Conservation (phyloP, 2,329 filamentous ascomycete genomes). For the Colletotrichum gloeosporioides region DNA sequence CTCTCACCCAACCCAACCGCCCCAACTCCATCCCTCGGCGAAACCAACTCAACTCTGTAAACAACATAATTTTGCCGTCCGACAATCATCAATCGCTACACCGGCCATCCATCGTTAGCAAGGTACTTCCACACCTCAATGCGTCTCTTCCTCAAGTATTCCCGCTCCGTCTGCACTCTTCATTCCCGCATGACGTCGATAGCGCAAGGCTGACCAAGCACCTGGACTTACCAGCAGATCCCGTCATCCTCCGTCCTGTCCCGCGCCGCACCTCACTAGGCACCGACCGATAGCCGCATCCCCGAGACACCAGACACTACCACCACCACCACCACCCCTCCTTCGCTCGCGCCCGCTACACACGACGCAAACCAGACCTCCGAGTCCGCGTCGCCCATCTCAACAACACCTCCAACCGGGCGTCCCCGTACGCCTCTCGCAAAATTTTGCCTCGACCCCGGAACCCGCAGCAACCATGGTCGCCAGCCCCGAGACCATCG, state of each 20-base stretch:
- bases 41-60: not conserved
- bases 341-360: not conserved
- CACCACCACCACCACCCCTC: not conserved
- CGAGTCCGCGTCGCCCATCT: not conserved
- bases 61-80: not conserved
- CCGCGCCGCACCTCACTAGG: not conserved
- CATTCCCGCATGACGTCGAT: conserved; percentile 9
- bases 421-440: not conserved
- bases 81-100: not conserved
- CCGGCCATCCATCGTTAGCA: not conserved
- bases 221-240: not conserved
- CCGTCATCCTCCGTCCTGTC: conserved; percentile 15
- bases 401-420: not conserved
- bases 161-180: not conserved
- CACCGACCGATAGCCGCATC: conserved; percentile 10
- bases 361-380: not conserved
- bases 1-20: not conserved
- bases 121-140: not conserved
- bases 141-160: not conserved
- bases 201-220: conserved; percentile 15
- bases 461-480: conserved; percentile 12
- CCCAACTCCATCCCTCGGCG: not conserved
- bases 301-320: not conserved
- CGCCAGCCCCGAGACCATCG: conserved; percentile 18
- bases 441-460: not conserved